phyloP scores from a whole-genome alignment of 805 yeast species.

The Zygosaccharomyces kombuchaensis region DNA sequence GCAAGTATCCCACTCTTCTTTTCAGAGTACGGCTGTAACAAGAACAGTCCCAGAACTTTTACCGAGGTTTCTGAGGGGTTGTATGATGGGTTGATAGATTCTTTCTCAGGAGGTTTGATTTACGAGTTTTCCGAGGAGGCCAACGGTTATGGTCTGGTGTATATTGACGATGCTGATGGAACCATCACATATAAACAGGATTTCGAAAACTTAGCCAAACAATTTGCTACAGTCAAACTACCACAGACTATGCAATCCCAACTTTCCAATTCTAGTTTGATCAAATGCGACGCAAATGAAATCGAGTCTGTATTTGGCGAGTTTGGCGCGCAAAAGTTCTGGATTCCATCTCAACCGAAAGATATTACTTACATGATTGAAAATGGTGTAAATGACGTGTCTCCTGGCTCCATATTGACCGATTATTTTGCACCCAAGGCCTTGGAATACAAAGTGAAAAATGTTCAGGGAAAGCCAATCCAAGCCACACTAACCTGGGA shows the following conservation, averaged over 20 bases:
- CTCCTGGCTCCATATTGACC: constrained; percentile 43
- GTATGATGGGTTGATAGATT: constrained; percentile 59
- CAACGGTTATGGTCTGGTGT: constrained; percentile 73
- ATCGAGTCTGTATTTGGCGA: constrained; percentile 37
- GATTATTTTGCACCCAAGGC: constrained; percentile 37
- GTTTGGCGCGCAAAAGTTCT: constrained; percentile 44
- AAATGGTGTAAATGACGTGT: constrained; percentile 45
- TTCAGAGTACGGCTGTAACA: constrained; percentile 83
- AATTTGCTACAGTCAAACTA: constrained; percentile 37
- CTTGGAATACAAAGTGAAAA: constrained; percentile 40
- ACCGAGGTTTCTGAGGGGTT: constrained; percentile 69
- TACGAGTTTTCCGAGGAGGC: constrained; percentile 82
- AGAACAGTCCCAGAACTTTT: constrained; percentile 72
- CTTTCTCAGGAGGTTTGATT: constrained; percentile 87
- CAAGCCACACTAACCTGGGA: constrained; percentile 36
- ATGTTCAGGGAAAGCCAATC: constrained; percentile 34
- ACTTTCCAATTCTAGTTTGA: constrained; percentile 31
- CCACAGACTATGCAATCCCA: constrained; percentile 39
- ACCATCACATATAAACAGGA: constrained; percentile 44
- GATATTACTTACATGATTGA: constrained; percentile 42
- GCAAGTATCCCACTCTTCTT: constrained; percentile 64
- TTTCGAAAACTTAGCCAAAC: constrained; percentile 45
- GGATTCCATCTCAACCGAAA: constrained; percentile 45
- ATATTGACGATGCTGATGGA: constrained; percentile 42
- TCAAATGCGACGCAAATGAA: constrained; percentile 39